Evolutionary conservation across 257 asterid genomes (phyloP).

Genomic region (Eustoma russellianum): DNA sequence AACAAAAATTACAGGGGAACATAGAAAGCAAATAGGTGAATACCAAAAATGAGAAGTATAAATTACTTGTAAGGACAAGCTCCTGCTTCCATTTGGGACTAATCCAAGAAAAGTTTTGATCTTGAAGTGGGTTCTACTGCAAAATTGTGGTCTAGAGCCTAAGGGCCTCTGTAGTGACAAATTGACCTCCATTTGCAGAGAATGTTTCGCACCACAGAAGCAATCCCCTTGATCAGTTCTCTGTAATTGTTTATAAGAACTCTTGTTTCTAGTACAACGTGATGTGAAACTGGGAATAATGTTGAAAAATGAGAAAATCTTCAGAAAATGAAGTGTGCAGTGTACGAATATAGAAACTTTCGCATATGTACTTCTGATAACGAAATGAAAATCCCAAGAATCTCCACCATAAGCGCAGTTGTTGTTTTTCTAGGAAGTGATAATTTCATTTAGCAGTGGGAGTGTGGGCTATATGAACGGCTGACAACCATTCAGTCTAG

Average conservation of each 20-base stretch:
- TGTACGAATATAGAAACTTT: not conserved
- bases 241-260: not conserved
- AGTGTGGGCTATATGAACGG: too few relatives aligned
- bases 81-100: slow-evolving; percentile 42
- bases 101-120: slow-evolving; percentile 56
- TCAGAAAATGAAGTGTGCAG: not conserved
- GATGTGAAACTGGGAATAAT: not conserved
- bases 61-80: slow-evolving; percentile 34
- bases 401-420: too few relatives aligned
- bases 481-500: too few relatives aligned
- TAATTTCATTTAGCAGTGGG: too few relatives aligned
- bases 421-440: too few relatives aligned
- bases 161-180: slow-evolving; percentile 47
- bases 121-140: slow-evolving; percentile 29
- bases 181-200: slow-evolving; percentile 47
- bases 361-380: too few relatives aligned
- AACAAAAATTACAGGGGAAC: not conserved
- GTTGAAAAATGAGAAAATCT: not conserved
- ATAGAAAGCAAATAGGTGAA: not conserved
- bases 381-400: too few relatives aligned
- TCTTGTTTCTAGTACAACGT: too few relatives aligned
- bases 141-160: slow-evolving; percentile 25
- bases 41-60: not conserved
- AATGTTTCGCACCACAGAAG: slow-evolving; percentile 12
- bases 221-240: slow-evolving; percentile 11